A percentile compares a stretch with the other conserved stretches of the same genome.
Evolutionary conservation across 2,329 filamentous ascomycete species (phyloP).

Genomic region (Xylariomycetidae sp.): DNA sequence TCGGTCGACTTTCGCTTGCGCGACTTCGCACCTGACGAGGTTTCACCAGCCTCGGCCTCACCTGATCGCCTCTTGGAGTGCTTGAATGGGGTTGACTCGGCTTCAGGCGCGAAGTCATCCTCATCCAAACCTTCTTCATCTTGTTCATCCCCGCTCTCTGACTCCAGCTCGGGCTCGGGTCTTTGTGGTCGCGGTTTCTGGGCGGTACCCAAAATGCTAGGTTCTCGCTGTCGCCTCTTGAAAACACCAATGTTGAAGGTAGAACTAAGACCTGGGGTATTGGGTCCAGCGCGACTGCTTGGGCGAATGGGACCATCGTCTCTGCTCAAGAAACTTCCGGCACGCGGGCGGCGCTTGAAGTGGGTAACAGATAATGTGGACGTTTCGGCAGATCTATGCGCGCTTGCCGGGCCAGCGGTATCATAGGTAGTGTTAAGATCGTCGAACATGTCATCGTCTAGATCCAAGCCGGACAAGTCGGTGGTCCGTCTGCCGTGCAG

Average conservation of each 20-base stretch:
- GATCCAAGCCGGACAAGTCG: constrained; percentile 26
- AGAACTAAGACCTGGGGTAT: constrained; percentile 28
- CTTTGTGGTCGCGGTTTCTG: constrained; percentile 34
- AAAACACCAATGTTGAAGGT: constrained; percentile 53
- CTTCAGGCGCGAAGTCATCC: constrained; percentile 57
- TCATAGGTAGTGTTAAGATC: constrained; percentile 28
- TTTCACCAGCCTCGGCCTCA: constrained; percentile 17
- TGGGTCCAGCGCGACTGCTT: constrained; percentile 27
- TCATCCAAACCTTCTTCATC: constrained; percentile 42
- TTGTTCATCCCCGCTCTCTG: constrained; percentile 36
- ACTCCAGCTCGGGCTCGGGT: constrained; percentile 25
- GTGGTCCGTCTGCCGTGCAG: constrained; percentile 18
- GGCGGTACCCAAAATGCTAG: constrained; percentile 55
- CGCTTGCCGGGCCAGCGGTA: constrained; percentile 22
- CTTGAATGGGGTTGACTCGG: constrained; percentile 63
- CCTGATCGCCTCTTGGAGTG: constrained; percentile 36
- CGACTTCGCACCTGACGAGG: constrained; percentile 31
- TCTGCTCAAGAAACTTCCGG: constrained; percentile 26
- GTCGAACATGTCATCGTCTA: constrained; percentile 29
- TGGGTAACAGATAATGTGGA: constrained; percentile 25
- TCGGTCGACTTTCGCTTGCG: constrained; percentile 56
- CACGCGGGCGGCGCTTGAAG: constrained; percentile 28
- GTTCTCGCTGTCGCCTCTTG: constrained; percentile 52
- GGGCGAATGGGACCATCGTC: constrained; percentile 29
- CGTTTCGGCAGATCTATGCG: constrained; percentile 26